Conservation (phyloP, 106 monocot species). For the Dioscorea dumetorum region DNA sequence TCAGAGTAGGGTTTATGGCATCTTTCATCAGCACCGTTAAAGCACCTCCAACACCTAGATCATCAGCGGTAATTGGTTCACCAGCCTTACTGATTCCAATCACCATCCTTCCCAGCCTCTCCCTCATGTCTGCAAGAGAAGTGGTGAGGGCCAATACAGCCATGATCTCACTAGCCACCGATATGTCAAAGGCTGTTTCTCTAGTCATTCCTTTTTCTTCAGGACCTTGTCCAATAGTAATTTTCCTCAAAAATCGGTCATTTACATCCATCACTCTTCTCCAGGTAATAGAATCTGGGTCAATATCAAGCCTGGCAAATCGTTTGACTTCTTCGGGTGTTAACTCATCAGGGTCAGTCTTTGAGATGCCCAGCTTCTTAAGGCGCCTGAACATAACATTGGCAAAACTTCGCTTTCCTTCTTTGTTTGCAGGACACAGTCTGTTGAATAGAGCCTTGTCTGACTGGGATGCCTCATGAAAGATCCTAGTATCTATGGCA, state of each 20-base stretch:
- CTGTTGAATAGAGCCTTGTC: slow-evolving; percentile 94
- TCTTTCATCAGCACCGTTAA: slow-evolving; percentile 97
- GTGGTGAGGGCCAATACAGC: slow-evolving; percentile 93
- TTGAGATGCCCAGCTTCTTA: slow-evolving; percentile 80
- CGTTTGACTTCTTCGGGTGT: slow-evolving; percentile 79
- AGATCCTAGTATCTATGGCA: slow-evolving; percentile 85
- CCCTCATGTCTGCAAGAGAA: slow-evolving; percentile 91
- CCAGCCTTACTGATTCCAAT: slow-evolving; percentile 83
- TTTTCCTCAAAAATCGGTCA: slow-evolving; percentile 88
- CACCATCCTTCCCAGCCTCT: slow-evolving; percentile 88
- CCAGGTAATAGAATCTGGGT: slow-evolving; percentile 90
- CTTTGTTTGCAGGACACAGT: slow-evolving; percentile 83
- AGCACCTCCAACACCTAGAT: slow-evolving; percentile 93
- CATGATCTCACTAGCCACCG: slow-evolving; percentile 98
- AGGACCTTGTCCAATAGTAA: slow-evolving; percentile 88
- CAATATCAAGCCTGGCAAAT: slow-evolving; percentile 90
- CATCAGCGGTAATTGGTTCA: slow-evolving; percentile 88
- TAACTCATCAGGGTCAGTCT: slow-evolving; percentile 71
- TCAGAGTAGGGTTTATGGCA: slow-evolving; percentile 92
- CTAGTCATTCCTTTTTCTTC: slow-evolving; percentile 90
- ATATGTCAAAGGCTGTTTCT: slow-evolving; percentile 91
- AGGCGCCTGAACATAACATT: slow-evolving; percentile 79
- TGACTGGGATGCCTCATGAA: slow-evolving; percentile 89
- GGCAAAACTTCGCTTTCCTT: slow-evolving; percentile 76
- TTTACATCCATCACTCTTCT: slow-evolving; percentile 98